phyloP scores from a whole-genome alignment of 2,329 filamentous ascomycete species.

The Alternaria rosae region DNA sequence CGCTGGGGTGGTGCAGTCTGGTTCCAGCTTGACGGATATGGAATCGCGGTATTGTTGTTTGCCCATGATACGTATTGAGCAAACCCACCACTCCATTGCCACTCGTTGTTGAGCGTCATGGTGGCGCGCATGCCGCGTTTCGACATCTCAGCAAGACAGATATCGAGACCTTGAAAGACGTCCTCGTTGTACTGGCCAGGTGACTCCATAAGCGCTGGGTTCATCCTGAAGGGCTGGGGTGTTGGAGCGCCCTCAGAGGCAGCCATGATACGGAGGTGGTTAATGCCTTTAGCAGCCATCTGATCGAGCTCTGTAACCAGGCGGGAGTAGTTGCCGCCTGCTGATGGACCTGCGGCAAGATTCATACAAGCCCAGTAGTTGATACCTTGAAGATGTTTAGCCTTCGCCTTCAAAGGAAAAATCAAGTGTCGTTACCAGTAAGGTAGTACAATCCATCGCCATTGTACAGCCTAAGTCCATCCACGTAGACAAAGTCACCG shows the following conservation, averaged over 20 bases:
- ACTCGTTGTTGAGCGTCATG: constrained; percentile 51
- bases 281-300: constrained; percentile 51
- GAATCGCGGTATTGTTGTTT: constrained; percentile 43
- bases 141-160: constrained; percentile 51
- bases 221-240: constrained; percentile 51
- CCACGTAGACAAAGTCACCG: constrained; percentile 48
- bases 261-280: constrained; percentile 53
- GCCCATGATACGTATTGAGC: constrained; percentile 51
- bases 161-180: constrained; percentile 48
- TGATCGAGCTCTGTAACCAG: constrained; percentile 51
- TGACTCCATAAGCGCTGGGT: constrained; percentile 45
- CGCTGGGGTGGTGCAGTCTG: constrained; percentile 48
- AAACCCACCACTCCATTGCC: constrained; percentile 53
- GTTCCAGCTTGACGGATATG: constrained; percentile 51
- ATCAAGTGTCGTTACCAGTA: constrained; percentile 27
- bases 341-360: constrained; percentile 44
- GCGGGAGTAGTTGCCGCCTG: constrained; percentile 49
- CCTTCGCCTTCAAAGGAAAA: background rate
- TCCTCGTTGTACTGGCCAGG: constrained; percentile 51
- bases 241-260: constrained; percentile 50
- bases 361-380: constrained; percentile 55
- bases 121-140: constrained; percentile 52
- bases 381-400: constrained; percentile 31
- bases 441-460: constrained; percentile 47
- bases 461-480: constrained; percentile 46